phyloP scores from a whole-genome alignment of 345 rosid genomes.

The Gossypium rotundifolium region DNA sequence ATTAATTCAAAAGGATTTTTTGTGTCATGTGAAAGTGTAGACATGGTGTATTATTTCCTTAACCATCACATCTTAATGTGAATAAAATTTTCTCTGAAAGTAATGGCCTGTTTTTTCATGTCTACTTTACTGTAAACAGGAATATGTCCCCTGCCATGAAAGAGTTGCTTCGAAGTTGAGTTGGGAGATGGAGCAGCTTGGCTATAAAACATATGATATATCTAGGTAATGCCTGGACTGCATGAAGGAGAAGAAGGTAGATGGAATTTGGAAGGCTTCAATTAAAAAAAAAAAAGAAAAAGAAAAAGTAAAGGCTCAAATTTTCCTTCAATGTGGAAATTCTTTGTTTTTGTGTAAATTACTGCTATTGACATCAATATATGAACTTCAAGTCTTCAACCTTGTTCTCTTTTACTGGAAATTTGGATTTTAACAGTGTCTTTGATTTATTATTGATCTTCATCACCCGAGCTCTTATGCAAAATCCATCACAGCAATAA shows the following conservation, averaged over 20 bases:
- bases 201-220: constrained; percentile 44
- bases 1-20: not conserved
- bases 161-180: constrained; percentile 70
- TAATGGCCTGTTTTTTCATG: constrained; percentile 2
- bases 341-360: constrained; percentile 42
- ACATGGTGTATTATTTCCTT: not conserved
- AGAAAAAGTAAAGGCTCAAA: not conserved
- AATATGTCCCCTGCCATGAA: constrained; percentile 85
- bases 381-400: constrained; percentile 24
- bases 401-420: constrained; percentile 17
- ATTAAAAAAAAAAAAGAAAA: constrained; percentile 13
- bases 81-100: not conserved
- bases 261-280: constrained; percentile 18
- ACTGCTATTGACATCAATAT: constrained; percentile 33
- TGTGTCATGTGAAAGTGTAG: not conserved
- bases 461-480: not conserved
- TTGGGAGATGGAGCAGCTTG: constrained; percentile 85
- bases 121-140: constrained; percentile 32
- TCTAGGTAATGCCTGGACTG: constrained; percentile 30
- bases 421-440: constrained; percentile 13
- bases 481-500: not conserved
- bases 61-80: not conserved
- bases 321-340: constrained; percentile 17
- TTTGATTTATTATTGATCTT: not conserved
- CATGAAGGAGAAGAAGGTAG: constrained; percentile 6